phyloP scores from a whole-genome alignment of 2,329 filamentous ascomycete species.

The Aureobasidium sp. region DNA sequence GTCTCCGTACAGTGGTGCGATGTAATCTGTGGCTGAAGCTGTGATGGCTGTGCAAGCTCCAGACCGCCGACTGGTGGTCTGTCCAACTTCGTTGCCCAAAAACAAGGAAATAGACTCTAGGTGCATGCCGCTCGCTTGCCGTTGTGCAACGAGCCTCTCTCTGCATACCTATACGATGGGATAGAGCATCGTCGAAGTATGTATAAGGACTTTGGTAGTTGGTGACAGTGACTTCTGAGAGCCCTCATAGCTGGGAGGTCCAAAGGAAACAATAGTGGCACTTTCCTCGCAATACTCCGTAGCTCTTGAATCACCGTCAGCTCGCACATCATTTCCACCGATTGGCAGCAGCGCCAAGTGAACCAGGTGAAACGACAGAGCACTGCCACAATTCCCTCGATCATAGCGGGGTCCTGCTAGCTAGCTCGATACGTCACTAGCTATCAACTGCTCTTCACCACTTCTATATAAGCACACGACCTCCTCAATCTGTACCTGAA shows the following conservation, averaged over 20 bases:
- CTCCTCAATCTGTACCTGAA: not conserved
- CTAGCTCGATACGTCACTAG: not conserved
- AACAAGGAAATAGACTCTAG: not conserved
- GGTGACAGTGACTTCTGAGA: no score
- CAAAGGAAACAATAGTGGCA: no score
- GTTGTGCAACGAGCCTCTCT: not conserved
- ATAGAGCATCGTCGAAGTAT: no score
- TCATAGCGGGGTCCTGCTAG: constrained; percentile 1
- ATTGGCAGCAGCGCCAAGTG: not conserved
- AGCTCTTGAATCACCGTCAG: no score
- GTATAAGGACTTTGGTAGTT: no score
- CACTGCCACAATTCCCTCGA: not conserved
- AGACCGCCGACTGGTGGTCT: not conserved
- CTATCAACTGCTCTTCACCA: not conserved
- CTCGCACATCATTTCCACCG: no score
- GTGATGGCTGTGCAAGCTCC: not conserved
- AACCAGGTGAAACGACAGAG: not conserved
- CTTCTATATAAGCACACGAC: not conserved
- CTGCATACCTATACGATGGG: no score
- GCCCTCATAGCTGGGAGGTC: no score
- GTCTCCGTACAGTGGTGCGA: no score
- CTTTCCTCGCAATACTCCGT: no score
- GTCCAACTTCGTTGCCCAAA: not conserved
- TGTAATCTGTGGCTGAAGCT: not conserved
- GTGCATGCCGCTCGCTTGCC: not conserved